A percentile compares a stretch with the other conserved stretches of the same genome.
Conservation (phyloP, 257 asterid genomes). For the Schizonepeta tenuifolia region DNA sequence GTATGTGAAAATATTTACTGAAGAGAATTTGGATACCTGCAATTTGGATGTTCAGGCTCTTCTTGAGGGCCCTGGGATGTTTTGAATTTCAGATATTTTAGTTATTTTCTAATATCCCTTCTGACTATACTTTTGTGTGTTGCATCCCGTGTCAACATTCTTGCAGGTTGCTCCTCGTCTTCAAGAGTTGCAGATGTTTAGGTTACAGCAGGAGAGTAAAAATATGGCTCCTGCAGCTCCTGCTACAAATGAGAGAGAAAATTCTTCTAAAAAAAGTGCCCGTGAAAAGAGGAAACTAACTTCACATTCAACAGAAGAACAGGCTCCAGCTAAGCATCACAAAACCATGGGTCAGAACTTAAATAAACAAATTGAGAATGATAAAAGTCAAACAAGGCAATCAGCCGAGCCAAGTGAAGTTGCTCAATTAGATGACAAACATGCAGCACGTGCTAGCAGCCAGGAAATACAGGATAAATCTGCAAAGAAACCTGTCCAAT, state of each 20-base stretch:
- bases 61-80: neutral
- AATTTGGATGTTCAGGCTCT: neutral
- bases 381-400: conserved; percentile 43
- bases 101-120: conserved; percentile 18
- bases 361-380: conserved; percentile 43
- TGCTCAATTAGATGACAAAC: conserved; percentile 41
- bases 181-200: conserved; percentile 80
- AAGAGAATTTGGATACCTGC: conserved; percentile 2
- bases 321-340: conserved; percentile 66
- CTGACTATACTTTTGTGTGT: neutral
- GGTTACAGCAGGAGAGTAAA: conserved; percentile 75
- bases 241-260: conserved; percentile 55
- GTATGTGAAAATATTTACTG: neutral
- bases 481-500: conserved; percentile 51
- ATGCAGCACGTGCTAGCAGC: conserved; percentile 43
- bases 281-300: conserved; percentile 83
- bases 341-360: conserved; percentile 54
- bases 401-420: conserved; percentile 47
- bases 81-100: conserved; percentile 3
- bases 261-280: conserved; percentile 44
- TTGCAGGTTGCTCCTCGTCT: conserved; percentile 94
- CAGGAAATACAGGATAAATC: conserved; percentile 49
- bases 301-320: conserved; percentile 52
- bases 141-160: conserved; percentile 22
- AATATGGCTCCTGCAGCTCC: conserved; percentile 40